Conservation (phyloP, 345 rosid genomes). For the Hibiscus trionum region DNA sequence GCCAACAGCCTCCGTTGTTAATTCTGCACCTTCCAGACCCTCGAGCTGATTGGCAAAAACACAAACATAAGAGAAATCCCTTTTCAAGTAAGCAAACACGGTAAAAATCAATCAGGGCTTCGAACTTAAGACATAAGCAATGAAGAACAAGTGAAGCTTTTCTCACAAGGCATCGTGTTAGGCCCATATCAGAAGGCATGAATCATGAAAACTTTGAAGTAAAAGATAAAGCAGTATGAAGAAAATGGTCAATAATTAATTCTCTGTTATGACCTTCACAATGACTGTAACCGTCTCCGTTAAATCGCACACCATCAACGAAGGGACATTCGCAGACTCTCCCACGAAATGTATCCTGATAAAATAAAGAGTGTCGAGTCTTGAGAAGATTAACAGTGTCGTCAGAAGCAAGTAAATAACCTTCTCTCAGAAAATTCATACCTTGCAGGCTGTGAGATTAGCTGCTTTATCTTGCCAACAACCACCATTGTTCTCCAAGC, state of each 20-base stretch:
- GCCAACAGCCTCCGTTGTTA: constrained; percentile 80
- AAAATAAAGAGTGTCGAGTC: too few relatives aligned
- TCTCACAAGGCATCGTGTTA: not conserved
- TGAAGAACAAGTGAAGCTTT: too few relatives aligned
- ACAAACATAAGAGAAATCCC: not conserved
- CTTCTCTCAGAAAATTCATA: constrained; percentile 15
- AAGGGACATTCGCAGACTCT: constrained; percentile 85
- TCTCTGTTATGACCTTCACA: constrained; percentile 61
- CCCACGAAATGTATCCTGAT: constrained; percentile 97
- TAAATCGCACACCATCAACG: constrained; percentile 88
- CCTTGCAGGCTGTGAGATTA: constrained; percentile 95
- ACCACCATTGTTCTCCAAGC: constrained; percentile 85
- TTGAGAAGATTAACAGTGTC: not conserved
- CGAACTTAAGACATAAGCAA: too few relatives aligned
- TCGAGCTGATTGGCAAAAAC: constrained; percentile 29
- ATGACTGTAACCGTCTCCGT: constrained; percentile 89
- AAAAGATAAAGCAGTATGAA: not conserved
- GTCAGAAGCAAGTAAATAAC: not conserved
- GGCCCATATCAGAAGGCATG: not conserved
- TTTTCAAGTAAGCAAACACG: not conserved
- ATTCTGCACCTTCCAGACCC: constrained; percentile 72
- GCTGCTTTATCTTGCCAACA: constrained; percentile 84
- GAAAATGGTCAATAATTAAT: not conserved
- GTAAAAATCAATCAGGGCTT: not conserved
- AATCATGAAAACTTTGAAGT: not conserved